Evolutionary conservation across 495 filamentous ascomycete species (phyloP).

Genomic region (Podospora fimiseda): DNA sequence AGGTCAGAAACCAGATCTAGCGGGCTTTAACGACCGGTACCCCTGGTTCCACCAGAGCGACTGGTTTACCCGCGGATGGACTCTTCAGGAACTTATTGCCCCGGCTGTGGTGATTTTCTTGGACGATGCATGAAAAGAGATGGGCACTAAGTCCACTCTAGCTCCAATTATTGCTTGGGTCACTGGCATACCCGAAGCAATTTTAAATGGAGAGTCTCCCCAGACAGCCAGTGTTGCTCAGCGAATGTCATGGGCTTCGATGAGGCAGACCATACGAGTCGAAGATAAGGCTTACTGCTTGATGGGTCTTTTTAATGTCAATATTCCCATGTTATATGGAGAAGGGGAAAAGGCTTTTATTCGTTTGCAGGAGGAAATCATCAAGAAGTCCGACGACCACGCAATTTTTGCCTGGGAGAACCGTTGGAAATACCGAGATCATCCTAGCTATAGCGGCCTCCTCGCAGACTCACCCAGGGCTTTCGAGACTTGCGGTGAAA

Average conservation of each 20-base stretch:
- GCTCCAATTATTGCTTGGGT: not conserved
- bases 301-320: constrained; percentile 28
- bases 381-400: constrained; percentile 14
- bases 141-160: constrained; percentile 9
- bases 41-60: constrained; percentile 13
- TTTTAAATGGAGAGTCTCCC: not conserved
- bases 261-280: constrained; percentile 19
- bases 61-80: constrained; percentile 39
- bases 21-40: not conserved
- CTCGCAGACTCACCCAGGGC: not conserved
- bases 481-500: not conserved
- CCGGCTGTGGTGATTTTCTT: constrained; percentile 19
- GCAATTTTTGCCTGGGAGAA: constrained; percentile 25
- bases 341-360: constrained; percentile 27
- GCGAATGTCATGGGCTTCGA: constrained; percentile 29
- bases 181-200: not conserved
- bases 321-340: constrained; percentile 31
- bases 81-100: constrained; percentile 26
- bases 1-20: no score
- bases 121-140: constrained; percentile 7
- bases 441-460: no score
- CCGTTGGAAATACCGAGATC: no score
- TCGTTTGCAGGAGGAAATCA: constrained; percentile 26
- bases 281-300: constrained; percentile 36
- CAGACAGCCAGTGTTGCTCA: constrained; percentile 7